These are phyloP conservation scores for Saksenaea oblongispora DNA, from an alignment of 371 early-diverging fungal species.

Conservation along the genomic window DNA sequence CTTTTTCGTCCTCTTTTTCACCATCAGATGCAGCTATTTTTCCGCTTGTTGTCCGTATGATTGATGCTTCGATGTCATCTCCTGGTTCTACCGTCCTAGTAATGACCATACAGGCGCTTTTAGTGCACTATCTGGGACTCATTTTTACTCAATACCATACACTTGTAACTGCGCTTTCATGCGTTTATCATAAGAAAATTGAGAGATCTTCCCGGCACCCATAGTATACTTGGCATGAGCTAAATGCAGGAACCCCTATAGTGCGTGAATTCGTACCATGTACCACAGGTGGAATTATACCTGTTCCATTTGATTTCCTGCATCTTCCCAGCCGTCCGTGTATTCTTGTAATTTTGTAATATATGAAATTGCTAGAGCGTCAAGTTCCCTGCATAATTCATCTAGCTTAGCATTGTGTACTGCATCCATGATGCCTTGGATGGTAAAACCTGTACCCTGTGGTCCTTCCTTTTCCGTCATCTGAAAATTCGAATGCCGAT, in stretches of 20 bases:
- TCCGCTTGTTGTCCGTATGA: background rate
- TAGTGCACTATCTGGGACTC: background rate
- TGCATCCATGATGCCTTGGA: background rate
- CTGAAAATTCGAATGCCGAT: background rate
- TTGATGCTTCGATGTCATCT: slow-evolving; percentile 4
- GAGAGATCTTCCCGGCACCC: slow-evolving; percentile 47
- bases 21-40: slow-evolving; percentile 1
- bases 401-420: background rate
- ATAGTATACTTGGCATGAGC: slow-evolving; percentile 61
- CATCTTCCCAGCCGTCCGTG: slow-evolving; percentile 26
- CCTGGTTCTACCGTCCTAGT: background rate
- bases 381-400: slow-evolving; percentile 26
- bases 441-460: background rate
- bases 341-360: slow-evolving; percentile 38
- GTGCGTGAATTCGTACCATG: background rate
- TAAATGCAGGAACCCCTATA: slow-evolving; percentile 48
- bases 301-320: slow-evolving; percentile 28
- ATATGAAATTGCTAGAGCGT: slow-evolving; percentile 32
- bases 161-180: slow-evolving; percentile 50
- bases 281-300: slow-evolving; percentile 6
- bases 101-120: background rate
- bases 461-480: background rate
- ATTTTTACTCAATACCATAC: slow-evolving; percentile 20
- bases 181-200: slow-evolving; percentile 53
- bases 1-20: slow-evolving; percentile 9